phyloP scores from a whole-genome alignment of 2,329 filamentous ascomycete genomes.

The Lithohypha guttulata region DNA sequence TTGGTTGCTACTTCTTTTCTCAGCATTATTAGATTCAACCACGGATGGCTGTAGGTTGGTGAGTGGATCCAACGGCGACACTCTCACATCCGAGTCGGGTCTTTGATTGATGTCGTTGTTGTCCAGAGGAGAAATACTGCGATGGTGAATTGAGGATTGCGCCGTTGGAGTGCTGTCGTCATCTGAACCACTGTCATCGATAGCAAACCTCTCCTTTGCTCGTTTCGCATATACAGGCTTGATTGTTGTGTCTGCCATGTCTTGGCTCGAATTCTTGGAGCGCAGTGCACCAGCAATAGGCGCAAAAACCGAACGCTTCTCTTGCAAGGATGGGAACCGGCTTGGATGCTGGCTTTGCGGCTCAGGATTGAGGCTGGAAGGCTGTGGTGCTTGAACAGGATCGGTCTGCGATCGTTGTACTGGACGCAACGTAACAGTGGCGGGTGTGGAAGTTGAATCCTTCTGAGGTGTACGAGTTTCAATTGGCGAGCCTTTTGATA shows the following conservation, averaged over 20 bases:
- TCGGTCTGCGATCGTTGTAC: constrained; percentile 13
- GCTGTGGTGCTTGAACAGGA: background rate
- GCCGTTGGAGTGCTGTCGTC: constrained; percentile 15
- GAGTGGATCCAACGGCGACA: constrained; percentile 45
- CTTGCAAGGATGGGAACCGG: constrained; percentile 19
- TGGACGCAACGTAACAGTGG: too few relatives aligned
- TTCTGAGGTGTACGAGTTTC: constrained; percentile 25
- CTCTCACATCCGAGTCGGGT: constrained; percentile 58
- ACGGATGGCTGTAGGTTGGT: background rate
- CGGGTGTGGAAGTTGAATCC: constrained; percentile 22
- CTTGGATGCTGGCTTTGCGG: constrained; percentile 7
- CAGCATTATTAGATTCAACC: constrained; percentile 9
- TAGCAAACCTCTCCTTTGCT: constrained; percentile 20
- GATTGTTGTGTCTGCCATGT: constrained; percentile 10
- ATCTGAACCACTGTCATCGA: constrained; percentile 20
- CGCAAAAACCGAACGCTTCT: constrained; percentile 18
- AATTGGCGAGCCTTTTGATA: constrained; percentile 25
- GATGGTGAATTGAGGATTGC: constrained; percentile 9
- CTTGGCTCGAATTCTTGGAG: constrained; percentile 12
- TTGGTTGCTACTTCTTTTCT: background rate
- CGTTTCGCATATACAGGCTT: constrained; percentile 18
- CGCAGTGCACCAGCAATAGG: constrained; percentile 16
- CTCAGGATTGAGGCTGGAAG: background rate
- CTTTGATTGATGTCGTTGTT: constrained; percentile 31
- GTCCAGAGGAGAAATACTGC: constrained; percentile 13